These are phyloP conservation scores for Moricandia moricandioides DNA, from an alignment of 345 rosid genomes.

Conservation along the genomic window DNA sequence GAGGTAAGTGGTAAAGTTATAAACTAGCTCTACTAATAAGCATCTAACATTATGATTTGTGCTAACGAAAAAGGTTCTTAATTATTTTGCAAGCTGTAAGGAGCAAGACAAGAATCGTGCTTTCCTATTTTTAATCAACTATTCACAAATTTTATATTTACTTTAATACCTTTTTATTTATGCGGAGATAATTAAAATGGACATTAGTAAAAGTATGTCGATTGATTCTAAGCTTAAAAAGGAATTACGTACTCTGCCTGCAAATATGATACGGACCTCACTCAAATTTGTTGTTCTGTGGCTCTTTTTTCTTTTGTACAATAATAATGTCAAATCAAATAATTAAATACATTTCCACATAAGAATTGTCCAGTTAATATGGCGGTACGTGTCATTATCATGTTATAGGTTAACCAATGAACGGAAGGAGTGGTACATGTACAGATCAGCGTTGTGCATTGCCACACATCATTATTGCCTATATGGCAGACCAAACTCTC, in stretches of 20 bases:
- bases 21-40: background rate
- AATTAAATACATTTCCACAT: slow-evolving; percentile 8
- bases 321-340: slow-evolving; percentile 21
- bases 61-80: slow-evolving; percentile 6
- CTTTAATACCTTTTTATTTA: background rate
- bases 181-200: background rate
- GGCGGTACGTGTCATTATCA: slow-evolving; percentile 5
- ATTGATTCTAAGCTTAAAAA: slow-evolving; percentile 8
- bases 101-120: slow-evolving; percentile 33
- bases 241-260: background rate
- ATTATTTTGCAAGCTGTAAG: slow-evolving; percentile 31
- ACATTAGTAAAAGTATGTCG: background rate
- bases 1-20: background rate
- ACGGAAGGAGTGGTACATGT: slow-evolving; percentile 13
- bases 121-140: slow-evolving; percentile 9
- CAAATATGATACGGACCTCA: slow-evolving; percentile 14
- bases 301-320: background rate
- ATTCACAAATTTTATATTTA: background rate
- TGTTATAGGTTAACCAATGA: slow-evolving; percentile 21
- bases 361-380: background rate
- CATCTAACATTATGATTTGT: slow-evolving; percentile 19
- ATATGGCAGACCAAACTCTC: slow-evolving; percentile 14
- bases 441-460: slow-evolving; percentile 29
- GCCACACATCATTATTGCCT: slow-evolving; percentile 23
- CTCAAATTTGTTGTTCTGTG: background rate